These are phyloP conservation scores for Excoecaria cochinchinensis DNA, from an alignment of 345 rosid genomes.

Conservation along the genomic window DNA sequence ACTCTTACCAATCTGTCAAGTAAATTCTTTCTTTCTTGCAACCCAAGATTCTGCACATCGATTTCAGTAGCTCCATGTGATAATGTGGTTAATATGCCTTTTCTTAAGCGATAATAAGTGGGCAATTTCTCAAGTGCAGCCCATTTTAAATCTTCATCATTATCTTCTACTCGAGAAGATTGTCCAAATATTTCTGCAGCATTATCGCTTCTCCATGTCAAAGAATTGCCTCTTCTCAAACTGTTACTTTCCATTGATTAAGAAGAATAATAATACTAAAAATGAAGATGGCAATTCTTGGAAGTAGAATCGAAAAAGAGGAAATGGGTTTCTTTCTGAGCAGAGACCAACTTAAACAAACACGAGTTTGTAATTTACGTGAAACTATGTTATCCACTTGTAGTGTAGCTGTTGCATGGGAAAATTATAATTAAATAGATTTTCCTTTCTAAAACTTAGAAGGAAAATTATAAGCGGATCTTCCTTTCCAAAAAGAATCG, in stretches of 20 bases:
- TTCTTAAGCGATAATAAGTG: conserved; percentile 16
- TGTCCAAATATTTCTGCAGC: neutral
- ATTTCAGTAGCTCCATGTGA: conserved; percentile 16
- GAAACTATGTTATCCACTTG: too few species aligned
- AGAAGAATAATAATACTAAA: conserved; percentile 15
- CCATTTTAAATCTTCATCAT: conserved; percentile 25
- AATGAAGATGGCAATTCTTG: too few species aligned
- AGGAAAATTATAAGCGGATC: too few species aligned
- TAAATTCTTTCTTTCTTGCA: conserved; percentile 35
- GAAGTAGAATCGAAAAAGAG: too few species aligned
- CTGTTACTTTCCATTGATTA: neutral
- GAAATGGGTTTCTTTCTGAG: too few species aligned
- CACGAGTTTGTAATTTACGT: too few species aligned
- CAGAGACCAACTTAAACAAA: too few species aligned
- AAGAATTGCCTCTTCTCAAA: conserved; percentile 5
- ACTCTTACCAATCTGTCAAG: conserved; percentile 38
- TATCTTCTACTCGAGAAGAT: conserved; percentile 13
- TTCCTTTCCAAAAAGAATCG: too few species aligned
- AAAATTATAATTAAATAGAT: too few species aligned
- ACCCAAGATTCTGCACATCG: conserved; percentile 26
- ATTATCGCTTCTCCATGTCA: neutral
- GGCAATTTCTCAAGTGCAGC: conserved; percentile 19
- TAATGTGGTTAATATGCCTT: conserved; percentile 13
- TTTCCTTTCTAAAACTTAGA: too few species aligned
- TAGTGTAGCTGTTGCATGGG: too few species aligned